Evolutionary conservation across 331 rosid species (phyloP).

Genomic region (Cydonia oblonga): DNA sequence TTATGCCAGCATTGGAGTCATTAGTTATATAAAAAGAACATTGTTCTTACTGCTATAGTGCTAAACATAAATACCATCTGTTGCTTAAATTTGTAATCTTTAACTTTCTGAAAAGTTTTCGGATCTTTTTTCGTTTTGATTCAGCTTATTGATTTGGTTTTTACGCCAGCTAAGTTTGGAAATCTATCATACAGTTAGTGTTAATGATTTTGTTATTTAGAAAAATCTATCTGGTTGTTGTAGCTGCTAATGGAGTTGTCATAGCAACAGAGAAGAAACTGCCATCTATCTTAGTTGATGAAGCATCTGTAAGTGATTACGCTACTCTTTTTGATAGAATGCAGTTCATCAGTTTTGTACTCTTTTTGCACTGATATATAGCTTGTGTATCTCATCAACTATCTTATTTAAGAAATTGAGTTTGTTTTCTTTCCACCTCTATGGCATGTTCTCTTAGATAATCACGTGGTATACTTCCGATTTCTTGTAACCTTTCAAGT

Average conservation of each 20-base stretch:
- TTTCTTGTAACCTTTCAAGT: not conserved
- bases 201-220: not conserved
- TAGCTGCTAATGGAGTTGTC: constrained; percentile 90
- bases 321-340: not conserved
- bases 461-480: not conserved
- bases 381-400: not conserved
- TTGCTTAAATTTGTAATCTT: not conserved
- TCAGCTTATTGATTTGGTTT: not conserved
- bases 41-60: not conserved
- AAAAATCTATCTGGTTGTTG: constrained; percentile 6
- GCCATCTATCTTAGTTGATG: constrained; percentile 84
- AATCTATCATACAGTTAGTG: not conserved
- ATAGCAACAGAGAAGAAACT: constrained; percentile 84
- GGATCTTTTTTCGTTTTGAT: not conserved
- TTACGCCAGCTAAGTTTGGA: not conserved
- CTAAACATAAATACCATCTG: not conserved
- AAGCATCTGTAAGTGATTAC: constrained; percentile 49
- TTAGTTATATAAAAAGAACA: not conserved
- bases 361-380: not conserved
- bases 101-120: not conserved
- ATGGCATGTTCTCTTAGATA: not conserved
- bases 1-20: not conserved
- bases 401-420: not conserved
- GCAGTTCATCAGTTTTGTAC: no score
- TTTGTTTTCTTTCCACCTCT: not conserved